These are phyloP conservation scores for Sugiyamaella grinbergsii DNA, from an alignment of 1,139 yeast species.

Conservation along the genomic window DNA sequence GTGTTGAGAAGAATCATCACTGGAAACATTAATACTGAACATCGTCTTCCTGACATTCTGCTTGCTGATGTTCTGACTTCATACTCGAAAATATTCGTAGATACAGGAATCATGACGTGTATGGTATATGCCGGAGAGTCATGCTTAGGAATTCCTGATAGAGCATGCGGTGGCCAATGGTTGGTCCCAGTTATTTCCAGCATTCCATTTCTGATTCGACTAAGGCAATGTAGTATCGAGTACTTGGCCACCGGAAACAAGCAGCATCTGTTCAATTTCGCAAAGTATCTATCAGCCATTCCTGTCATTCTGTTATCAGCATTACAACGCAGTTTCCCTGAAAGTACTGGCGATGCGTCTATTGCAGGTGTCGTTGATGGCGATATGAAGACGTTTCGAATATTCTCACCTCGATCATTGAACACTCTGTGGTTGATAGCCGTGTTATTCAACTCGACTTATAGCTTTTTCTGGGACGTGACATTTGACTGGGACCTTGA, in stretches of 20 bases:
- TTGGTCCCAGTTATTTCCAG: conserved; percentile 55
- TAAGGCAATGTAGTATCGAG: conserved; percentile 80
- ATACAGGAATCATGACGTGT: conserved; percentile 54
- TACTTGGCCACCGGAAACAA: conserved; percentile 52
- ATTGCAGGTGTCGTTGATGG: conserved; percentile 21
- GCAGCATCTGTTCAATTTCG: conserved; percentile 65
- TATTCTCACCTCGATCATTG: conserved; percentile 29
- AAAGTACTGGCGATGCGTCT: conserved; percentile 19
- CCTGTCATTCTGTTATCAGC: conserved; percentile 53
- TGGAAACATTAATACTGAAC: conserved; percentile 58
- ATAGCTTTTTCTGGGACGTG: conserved; percentile 86
- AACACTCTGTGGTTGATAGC: conserved; percentile 53
- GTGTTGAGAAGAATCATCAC: conserved; percentile 55
- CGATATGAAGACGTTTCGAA: conserved; percentile 17
- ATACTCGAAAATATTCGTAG: conserved; percentile 72
- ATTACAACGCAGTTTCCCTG: conserved; percentile 22
- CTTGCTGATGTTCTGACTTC: conserved; percentile 82
- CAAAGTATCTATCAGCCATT: conserved; percentile 71
- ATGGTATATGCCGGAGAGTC: conserved; percentile 43
- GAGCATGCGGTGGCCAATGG: conserved; percentile 43
- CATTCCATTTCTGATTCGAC: conserved; percentile 70
- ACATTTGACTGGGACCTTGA: conserved; percentile 84
- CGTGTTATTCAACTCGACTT: conserved; percentile 65
- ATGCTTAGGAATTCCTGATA: conserved; percentile 39
- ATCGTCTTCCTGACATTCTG: conserved; percentile 74